A percentile compares a stretch with the other conserved stretches of the same genome.
phyloP scores from a whole-genome alignment of 2,329 filamentous ascomycete genomes.

The Pseudocercospora musae region DNA sequence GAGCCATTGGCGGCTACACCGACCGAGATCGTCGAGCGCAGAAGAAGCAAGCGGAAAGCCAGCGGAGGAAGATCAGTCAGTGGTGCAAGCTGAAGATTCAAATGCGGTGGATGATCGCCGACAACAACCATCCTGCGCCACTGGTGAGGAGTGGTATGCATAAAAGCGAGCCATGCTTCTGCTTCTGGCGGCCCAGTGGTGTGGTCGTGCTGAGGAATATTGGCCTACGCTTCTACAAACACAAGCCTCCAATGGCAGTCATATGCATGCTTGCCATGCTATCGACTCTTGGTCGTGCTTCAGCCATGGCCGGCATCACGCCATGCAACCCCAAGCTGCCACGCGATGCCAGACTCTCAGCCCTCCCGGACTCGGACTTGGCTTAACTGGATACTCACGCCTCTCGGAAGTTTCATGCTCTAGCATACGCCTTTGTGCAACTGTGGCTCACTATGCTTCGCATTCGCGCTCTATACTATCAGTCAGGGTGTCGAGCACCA shows the following conservation, averaged over 20 bases:
- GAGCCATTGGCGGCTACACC: background rate
- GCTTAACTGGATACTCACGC: background rate
- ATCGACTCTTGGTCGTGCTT: background rate
- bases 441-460: background rate
- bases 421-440: background rate
- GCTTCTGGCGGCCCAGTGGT: background rate
- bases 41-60: slow-evolving; percentile 4
- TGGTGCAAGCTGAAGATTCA: slow-evolving; percentile 3
- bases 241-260: background rate
- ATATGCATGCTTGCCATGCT: background rate
- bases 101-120: background rate
- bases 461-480: background rate
- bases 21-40: slow-evolving; percentile 3
- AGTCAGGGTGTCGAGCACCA: too few species aligned
- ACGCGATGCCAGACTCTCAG: background rate
- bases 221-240: background rate
- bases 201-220: background rate
- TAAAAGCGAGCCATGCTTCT: background rate
- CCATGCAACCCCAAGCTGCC: background rate
- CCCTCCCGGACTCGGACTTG: background rate
- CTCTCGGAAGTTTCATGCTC: background rate
- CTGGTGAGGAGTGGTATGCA: too few species aligned
- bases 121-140: too few species aligned
- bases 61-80: slow-evolving; percentile 4
- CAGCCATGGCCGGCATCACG: background rate